phyloP scores from a whole-genome alignment of 306 rosid species.

The Quercus bicolor region DNA sequence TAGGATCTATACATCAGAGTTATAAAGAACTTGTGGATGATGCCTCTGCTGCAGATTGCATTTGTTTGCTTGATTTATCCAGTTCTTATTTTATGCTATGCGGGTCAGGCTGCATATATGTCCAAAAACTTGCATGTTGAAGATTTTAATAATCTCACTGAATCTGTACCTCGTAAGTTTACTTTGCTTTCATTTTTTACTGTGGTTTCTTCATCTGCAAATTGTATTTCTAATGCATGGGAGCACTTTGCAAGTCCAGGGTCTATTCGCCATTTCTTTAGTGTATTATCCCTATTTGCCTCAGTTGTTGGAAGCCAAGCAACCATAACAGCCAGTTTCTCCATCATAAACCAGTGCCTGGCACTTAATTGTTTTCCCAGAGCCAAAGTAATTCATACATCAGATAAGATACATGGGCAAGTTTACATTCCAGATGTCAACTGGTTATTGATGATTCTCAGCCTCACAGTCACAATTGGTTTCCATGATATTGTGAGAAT shows the following conservation, averaged over 20 bases:
- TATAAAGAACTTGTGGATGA: constrained; percentile 20
- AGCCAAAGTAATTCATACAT: constrained; percentile 89
- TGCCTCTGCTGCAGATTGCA: constrained; percentile 50
- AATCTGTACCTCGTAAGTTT: constrained; percentile 64
- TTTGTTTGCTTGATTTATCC: constrained; percentile 78
- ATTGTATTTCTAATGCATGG: constrained; percentile 17
- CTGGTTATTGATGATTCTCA: constrained; percentile 80
- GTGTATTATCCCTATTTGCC: constrained; percentile 53
- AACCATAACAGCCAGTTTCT: constrained; percentile 79
- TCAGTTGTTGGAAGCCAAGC: constrained; percentile 94
- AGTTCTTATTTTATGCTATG: constrained; percentile 65
- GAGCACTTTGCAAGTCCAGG: constrained; percentile 36
- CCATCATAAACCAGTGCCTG: constrained; percentile 75
- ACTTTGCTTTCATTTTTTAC: neutral
- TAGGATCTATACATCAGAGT: neutral
- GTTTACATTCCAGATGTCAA: constrained; percentile 88
- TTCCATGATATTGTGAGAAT: constrained; percentile 61
- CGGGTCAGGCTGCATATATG: constrained; percentile 78
- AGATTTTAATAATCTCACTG: constrained; percentile 54
- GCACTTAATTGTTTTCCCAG: constrained; percentile 89
- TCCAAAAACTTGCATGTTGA: constrained; percentile 42
- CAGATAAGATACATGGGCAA: constrained; percentile 66
- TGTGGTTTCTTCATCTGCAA: neutral
- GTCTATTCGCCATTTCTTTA: constrained; percentile 39
- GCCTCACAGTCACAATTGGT: constrained; percentile 65